Conservation (phyloP, 1,139 yeast species). For the Geotrichum australiense region DNA sequence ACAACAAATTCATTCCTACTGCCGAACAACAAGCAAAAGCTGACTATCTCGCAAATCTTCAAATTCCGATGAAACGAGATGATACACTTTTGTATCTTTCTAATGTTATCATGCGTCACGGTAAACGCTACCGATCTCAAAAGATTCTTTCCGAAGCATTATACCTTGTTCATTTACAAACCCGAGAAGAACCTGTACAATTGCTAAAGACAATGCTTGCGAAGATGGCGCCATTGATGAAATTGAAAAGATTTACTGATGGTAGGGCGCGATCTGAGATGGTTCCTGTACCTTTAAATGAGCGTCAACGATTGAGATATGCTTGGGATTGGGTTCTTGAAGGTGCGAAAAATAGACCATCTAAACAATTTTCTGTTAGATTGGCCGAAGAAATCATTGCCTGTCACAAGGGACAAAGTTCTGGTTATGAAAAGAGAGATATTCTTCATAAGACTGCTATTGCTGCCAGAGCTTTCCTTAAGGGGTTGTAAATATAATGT, state of each 20-base stretch:
- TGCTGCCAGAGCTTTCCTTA: slow-evolving; percentile 35
- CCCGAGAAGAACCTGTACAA: slow-evolving; percentile 69
- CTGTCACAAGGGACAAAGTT: slow-evolving; percentile 70
- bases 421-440: slow-evolving; percentile 78
- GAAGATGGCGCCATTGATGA: slow-evolving; percentile 77
- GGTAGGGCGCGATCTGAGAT: slow-evolving; percentile 77
- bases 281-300: slow-evolving; percentile 76
- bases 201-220: slow-evolving; percentile 71
- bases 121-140: slow-evolving; percentile 78
- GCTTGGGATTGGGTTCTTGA: slow-evolving; percentile 90
- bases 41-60: slow-evolving; percentile 43
- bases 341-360: slow-evolving; percentile 70
- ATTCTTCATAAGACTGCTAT: slow-evolving; percentile 82
- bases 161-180: slow-evolving; percentile 66
- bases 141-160: slow-evolving; percentile 68
- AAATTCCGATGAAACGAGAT: slow-evolving; percentile 59
- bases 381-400: slow-evolving; percentile 82
- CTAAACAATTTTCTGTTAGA: slow-evolving; percentile 78
- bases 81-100: slow-evolving; percentile 70
- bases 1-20: slow-evolving; percentile 39
- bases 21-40: slow-evolving; percentile 53
- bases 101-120: slow-evolving; percentile 88
- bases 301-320: slow-evolving; percentile 74
- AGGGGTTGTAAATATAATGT: slow-evolving; percentile 23
- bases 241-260: slow-evolving; percentile 69